These are phyloP conservation scores for Hygrophorus pudorinus DNA, from an alignment of 768 basidiomycete species.

Conservation along the genomic window DNA sequence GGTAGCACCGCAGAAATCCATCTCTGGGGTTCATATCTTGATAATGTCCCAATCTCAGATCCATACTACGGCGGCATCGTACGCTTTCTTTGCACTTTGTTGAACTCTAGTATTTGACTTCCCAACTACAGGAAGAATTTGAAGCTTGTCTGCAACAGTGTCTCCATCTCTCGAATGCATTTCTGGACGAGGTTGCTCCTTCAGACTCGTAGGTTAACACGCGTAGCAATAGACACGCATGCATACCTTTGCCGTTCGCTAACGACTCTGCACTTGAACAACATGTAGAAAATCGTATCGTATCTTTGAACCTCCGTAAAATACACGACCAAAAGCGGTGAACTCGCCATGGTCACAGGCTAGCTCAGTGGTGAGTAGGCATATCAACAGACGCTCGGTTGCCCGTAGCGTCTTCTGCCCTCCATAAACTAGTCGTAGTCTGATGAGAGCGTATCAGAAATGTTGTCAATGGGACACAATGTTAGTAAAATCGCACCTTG, in stretches of 20 bases:
- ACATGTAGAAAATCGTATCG: no score
- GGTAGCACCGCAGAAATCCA: slow-evolving; percentile 54
- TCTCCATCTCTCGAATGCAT: slow-evolving; percentile 61
- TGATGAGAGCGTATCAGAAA: slow-evolving; percentile 17
- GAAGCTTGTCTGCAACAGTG: slow-evolving; percentile 76
- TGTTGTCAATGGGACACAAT: not conserved
- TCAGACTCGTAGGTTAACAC: not conserved
- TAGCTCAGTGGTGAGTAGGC: slow-evolving; percentile 62
- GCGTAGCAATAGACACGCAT: no score
- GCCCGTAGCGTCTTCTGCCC: slow-evolving; percentile 72
- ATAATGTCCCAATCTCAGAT: slow-evolving; percentile 64
- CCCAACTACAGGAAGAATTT: slow-evolving; percentile 47
- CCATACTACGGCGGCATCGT: slow-evolving; percentile 76
- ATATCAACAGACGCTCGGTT: slow-evolving; percentile 77
- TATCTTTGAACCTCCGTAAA: no score
- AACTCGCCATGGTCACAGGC: not conserved
- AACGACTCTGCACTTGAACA: no score
- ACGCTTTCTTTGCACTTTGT: slow-evolving; percentile 15
- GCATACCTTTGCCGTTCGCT: no score
- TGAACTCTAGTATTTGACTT: not conserved
- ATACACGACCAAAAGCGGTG: not conserved
- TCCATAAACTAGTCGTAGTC: slow-evolving; percentile 94
- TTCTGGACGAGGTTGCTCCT: slow-evolving; percentile 53
- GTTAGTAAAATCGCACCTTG: slow-evolving; percentile 41
- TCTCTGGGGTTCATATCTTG: slow-evolving; percentile 76